Evolutionary conservation across 2,329 filamentous ascomycete species (phyloP), one percentile per base, ranked within the genome.

Genomic region (Hypoxylon sp.): DNA sequence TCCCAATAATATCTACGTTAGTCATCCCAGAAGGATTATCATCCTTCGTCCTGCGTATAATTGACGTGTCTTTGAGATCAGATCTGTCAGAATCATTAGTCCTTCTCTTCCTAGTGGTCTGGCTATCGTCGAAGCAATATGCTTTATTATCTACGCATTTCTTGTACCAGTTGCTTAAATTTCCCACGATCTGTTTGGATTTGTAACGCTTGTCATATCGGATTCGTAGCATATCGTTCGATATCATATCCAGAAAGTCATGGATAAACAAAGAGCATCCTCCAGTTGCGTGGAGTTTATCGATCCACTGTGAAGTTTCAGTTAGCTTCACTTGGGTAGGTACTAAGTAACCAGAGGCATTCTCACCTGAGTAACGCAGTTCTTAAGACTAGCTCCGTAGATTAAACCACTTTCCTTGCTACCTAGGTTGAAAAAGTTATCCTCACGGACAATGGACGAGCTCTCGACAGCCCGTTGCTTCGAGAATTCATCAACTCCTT

Each of bases 211-310:
- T 35, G 1, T 25, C 37, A 4, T 20, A 21, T 15, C 51, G 3
- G 25, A 51, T 51, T 16, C 46, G 41, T 7, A 54, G 35, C 37
- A 56, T 40, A 9, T 36, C 9, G 3, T 42, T 23, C 6, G 43
- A 52, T 21, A 52, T 52, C 5, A 56, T 15, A 20, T 52, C 34
- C 3, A 56, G 13, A 17, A 56, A 56, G 11, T 56, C 49, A 29
- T 51, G 30, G 12, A 51, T 40, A 3, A 55, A 42, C 7, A 25
- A 9, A 2, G 37, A 47, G 17, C 51, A 58, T 15, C 42, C 42
- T 25, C 32, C 30, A n/a, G 42, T 51, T 11, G 16, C 32, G 15
- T 49, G 35, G 8, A 53, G 45, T 19, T 41, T 41, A 16, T 47
- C 16, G 31, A 55, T 51, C 32, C 42, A 51, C 52, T 55, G 15